Conservation (phyloP, 257 asterid species). For the Primulina tabacum region DNA sequence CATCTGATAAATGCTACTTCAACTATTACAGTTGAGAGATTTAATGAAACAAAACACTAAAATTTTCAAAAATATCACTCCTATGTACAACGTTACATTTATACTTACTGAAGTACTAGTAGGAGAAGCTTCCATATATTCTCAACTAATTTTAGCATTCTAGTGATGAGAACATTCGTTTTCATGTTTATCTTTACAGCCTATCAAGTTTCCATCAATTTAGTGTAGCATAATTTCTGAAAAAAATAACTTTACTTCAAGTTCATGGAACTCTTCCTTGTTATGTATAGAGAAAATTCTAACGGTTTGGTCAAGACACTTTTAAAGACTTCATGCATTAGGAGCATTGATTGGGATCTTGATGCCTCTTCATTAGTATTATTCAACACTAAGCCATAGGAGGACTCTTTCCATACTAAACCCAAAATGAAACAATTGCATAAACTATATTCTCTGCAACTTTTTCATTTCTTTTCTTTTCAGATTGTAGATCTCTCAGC, state of each 20-base stretch:
- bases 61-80: not conserved
- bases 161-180: not conserved
- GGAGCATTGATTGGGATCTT: not conserved
- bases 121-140: not conserved
- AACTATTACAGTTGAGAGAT: not conserved
- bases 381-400: not conserved
- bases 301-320: not conserved
- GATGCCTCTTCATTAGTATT: not conserved
- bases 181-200: not conserved
- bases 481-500: not conserved
- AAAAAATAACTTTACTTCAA: not conserved
- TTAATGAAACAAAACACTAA: not conserved
- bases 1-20: not conserved
- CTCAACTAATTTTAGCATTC: not conserved
- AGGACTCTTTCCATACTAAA: not conserved
- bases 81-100: not conserved
- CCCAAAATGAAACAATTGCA: not conserved
- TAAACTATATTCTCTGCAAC: not conserved
- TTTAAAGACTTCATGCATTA: not conserved
- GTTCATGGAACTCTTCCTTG: not conserved
- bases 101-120: not conserved
- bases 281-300: not conserved
- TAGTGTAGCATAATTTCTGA: not conserved
- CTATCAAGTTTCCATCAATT: not conserved
- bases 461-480: not conserved